Conservation (phyloP, 371 early-diverging fungal species). For the Haplosporangium sp. region DNA sequence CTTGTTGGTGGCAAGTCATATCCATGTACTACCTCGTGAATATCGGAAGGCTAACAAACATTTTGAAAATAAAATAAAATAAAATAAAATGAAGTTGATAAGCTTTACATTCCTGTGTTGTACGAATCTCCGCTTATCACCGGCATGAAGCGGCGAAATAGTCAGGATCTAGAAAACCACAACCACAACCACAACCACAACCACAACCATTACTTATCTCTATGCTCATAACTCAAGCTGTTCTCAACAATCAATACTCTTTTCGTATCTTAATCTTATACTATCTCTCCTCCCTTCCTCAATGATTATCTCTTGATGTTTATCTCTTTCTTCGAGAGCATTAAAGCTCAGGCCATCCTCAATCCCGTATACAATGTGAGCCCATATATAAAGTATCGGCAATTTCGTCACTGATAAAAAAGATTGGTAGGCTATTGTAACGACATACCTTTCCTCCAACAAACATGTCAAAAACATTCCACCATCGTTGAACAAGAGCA, state of each 20-base stretch:
- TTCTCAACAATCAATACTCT: neutral
- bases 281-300: neutral
- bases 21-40: slow-evolving; percentile 52
- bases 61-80: neutral
- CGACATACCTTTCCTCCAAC: slow-evolving; percentile 62
- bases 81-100: neutral
- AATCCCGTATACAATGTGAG: slow-evolving; percentile 24
- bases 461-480: slow-evolving; percentile 75
- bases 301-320: neutral
- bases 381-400: slow-evolving; percentile 40
- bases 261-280: neutral
- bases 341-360: slow-evolving; percentile 50
- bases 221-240: neutral
- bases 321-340: slow-evolving; percentile 10
- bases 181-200: neutral
- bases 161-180: neutral
- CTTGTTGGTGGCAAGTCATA: slow-evolving; percentile 41
- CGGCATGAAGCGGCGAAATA: neutral
- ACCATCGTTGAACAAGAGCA: slow-evolving; percentile 74
- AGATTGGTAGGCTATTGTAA: neutral
- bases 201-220: neutral
- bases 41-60: slow-evolving; percentile 40
- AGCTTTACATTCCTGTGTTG: neutral
- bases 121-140: slow-evolving; percentile 1
- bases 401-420: slow-evolving; percentile 25